Evolutionary conservation across 352 stramenopile genomes (phyloP), one percentile per base, ranked within the genome.

Genomic region (Phytophthora pisi): DNA sequence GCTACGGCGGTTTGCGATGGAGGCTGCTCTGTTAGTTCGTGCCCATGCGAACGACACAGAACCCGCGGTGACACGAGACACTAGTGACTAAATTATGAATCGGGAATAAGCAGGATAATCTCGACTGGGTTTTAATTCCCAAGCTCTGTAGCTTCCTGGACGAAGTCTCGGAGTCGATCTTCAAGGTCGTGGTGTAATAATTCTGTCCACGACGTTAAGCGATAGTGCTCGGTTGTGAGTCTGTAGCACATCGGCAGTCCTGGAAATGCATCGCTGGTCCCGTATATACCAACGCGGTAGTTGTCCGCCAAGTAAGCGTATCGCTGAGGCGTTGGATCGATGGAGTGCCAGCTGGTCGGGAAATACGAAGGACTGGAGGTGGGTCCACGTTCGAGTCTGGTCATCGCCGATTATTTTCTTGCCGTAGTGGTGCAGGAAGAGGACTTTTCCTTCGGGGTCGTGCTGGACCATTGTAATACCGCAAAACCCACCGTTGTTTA

Each of bases 381-480:
- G 79, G 9, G 84, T 88, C 75, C 82, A 85, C 47, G 89, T 75
- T 10, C 65, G 18, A 43, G 36, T n/a, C 10, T 18, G 36, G 36
- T n/a, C 36, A 5, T 61, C 53, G n/a, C 53, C 60, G 20, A 36
- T 73, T 10, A 69, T 38, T 43, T 87, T 86, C 50, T 66, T 72
- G 11, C 34, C 58, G 20, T 87, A 84, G 38, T 68, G 74, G 43
- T 87, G 78, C 28, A 87, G 50, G 50, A 87, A 84, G 10, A 82
- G 36, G 5, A 81, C 51, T 1, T 72, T 61, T 34, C 68, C 65
- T 40, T 68, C 31, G 45, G 74, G 55, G 34, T 78, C 69, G 30
- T 72, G 61, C 51, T 83, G 75, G 18, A 65, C 70, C 77, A 88
- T 82, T 11, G 75, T 70, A 36, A 83, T 70, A 4, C 76, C 78